Evolutionary conservation across 805 yeast species (phyloP), one percentile per base, ranked within the genome.

Genomic region (Yarrowia sp.): DNA sequence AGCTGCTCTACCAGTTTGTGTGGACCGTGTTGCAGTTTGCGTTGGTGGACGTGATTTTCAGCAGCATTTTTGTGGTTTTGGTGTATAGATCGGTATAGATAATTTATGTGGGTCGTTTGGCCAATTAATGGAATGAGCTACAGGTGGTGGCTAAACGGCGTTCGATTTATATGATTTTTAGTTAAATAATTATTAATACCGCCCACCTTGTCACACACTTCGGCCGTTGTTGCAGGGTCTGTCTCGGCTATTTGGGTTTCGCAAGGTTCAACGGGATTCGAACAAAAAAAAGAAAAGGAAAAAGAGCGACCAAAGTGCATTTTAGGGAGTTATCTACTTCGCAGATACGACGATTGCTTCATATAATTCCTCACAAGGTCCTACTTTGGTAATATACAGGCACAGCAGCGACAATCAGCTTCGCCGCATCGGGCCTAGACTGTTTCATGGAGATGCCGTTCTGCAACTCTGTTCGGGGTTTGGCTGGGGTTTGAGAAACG

Each of bases 1-100:
- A 92, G 69, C 72, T 94, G 4, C 79, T 96, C 33, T 94, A 87
- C 71, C 85, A 86, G 66, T 83, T 84, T 1, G 84, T 85, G 3
- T 94, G 98, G 98, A 64, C 73, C 13, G 63, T 71, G 1, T 27
- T 70, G 18, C 75, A 73, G 46, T 71, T 70, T 51, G 58, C 64
- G 10, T 14, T 69, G 6, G 63, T 68, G 19, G 70, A 68, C 31
- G 66, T 64, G 10, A 27, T 39, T 27, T 27, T 51, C 32, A 35
- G 42, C 42, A 35, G 58, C 13, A 24, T 51, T 24, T 51, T 33
- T 13, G 58, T 51, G 10, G 58, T 32, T 27, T 19, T 51, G 22
- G 58, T 51, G 18, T 51, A 51, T 35, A 51, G 58, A 24, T 51
- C 56, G 16, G 38, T 47, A 33, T 47, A 31, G 38, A 46, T 47